Conservation (phyloP, 495 filamentous ascomycete species). For the Amorphotheca resinae region DNA sequence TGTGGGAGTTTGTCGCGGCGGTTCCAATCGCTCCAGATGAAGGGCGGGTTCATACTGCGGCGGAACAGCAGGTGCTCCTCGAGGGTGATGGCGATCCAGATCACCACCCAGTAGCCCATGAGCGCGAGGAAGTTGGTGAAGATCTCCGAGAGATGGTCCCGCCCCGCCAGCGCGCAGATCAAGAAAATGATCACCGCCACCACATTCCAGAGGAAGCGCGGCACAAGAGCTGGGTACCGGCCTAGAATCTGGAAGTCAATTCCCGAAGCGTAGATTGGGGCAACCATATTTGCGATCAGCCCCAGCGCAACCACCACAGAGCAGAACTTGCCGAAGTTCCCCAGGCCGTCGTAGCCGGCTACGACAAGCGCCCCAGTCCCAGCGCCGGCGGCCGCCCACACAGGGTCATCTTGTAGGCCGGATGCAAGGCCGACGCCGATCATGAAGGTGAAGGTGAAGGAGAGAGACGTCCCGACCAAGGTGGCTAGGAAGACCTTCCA, state of each 20-base stretch:
- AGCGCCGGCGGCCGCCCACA: slow-evolving; percentile 42
- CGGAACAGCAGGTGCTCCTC: slow-evolving; percentile 57
- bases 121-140: slow-evolving; percentile 62
- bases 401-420: slow-evolving; percentile 37
- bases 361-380: slow-evolving; percentile 55
- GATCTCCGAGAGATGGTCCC: slow-evolving; percentile 46
- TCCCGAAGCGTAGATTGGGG: slow-evolving; percentile 56
- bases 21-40: slow-evolving; percentile 52
- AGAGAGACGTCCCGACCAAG: slow-evolving; percentile 19
- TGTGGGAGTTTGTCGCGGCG: slow-evolving; percentile 44
- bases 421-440: slow-evolving; percentile 62
- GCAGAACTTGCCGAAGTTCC: slow-evolving; percentile 61
- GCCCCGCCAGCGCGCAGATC: slow-evolving; percentile 51
- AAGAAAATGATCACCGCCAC: slow-evolving; percentile 46
- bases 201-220: slow-evolving; percentile 52
- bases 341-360: slow-evolving; percentile 47
- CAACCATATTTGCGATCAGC: slow-evolving; percentile 57
- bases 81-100: slow-evolving; percentile 50
- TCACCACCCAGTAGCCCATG: slow-evolving; percentile 59
- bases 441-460: slow-evolving; percentile 38
- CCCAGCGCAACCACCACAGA: slow-evolving; percentile 59
- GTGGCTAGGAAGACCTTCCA: slow-evolving; percentile 26
- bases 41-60: slow-evolving; percentile 24
- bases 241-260: slow-evolving; percentile 59
- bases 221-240: slow-evolving; percentile 40